Percentiles rank a stretch among this genome's conserved stretches.
phyloP scores from a whole-genome alignment of 2,329 filamentous ascomycete genomes.

The Dothidotthia symphoricarpi region DNA sequence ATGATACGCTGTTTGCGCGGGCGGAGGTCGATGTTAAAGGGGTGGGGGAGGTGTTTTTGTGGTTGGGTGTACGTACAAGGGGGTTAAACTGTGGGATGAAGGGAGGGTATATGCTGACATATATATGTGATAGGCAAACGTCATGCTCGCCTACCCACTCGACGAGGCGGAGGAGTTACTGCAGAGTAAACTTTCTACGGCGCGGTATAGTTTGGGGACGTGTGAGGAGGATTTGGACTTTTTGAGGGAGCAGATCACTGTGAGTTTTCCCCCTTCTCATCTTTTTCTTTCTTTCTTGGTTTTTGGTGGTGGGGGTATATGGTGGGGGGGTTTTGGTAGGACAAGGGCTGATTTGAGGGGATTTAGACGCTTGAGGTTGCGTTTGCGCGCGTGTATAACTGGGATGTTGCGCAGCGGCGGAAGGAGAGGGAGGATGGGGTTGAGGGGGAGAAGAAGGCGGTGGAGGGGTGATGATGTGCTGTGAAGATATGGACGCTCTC shows the following conservation, averaged over 20 bases:
- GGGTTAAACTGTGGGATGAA: no score
- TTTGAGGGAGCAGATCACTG: slow-evolving; percentile 91
- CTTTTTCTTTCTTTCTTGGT: no score
- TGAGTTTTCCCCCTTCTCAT: slow-evolving; percentile 38
- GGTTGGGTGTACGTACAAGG: slow-evolving; percentile 63
- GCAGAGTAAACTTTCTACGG: slow-evolving; percentile 71
- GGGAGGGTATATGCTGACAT: slow-evolving; percentile 42
- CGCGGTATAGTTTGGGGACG: slow-evolving; percentile 75
- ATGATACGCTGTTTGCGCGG: slow-evolving; percentile 91
- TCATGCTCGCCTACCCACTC: slow-evolving; percentile 94
- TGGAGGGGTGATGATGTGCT: no score
- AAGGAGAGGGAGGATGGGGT: slow-evolving; percentile 73
- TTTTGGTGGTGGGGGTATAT: no score
- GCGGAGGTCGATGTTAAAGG: slow-evolving; percentile 66
- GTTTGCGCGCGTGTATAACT: slow-evolving; percentile 96
- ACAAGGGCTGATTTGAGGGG: slow-evolving; percentile 14
- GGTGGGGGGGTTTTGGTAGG: no score
- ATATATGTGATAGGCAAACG: slow-evolving; percentile 62
- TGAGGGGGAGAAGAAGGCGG: slow-evolving; percentile 50
- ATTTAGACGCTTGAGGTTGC: slow-evolving; percentile 89
- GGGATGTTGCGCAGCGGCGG: slow-evolving; percentile 93
- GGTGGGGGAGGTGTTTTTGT: slow-evolving; percentile 90
- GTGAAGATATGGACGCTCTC: no score
- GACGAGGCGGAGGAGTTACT: slow-evolving; percentile 81
- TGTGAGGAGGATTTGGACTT: slow-evolving; percentile 98